phyloP scores from a whole-genome alignment of 108 stramenopile species.

The Seminavis robusta region DNA sequence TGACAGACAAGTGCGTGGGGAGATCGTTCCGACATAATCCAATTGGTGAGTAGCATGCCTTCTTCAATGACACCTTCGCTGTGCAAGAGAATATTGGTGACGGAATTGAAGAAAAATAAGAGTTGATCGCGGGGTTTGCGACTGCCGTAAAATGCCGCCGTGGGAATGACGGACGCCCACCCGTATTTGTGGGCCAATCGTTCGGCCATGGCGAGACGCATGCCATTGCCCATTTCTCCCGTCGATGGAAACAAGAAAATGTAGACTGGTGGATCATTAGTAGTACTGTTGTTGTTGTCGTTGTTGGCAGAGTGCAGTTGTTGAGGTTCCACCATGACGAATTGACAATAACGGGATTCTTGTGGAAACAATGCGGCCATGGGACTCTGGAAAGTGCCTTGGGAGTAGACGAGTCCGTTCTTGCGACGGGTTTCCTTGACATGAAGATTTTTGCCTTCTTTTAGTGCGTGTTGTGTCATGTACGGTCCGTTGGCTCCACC shows the following conservation, averaged over 20 bases:
- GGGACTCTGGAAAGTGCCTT: slow-evolving; percentile 10
- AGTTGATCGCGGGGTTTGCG: slow-evolving; percentile 9
- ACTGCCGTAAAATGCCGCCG: slow-evolving; percentile 11
- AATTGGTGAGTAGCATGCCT: no score
- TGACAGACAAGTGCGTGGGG: no score
- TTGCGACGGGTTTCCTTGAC: no score
- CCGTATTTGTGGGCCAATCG: slow-evolving; percentile 9
- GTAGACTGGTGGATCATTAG: not conserved
- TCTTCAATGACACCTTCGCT: slow-evolving; percentile 7
- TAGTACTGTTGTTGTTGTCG: no score
- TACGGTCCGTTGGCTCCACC: no score
- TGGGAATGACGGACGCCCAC: slow-evolving; percentile 9
- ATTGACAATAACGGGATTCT: slow-evolving; percentile 1
- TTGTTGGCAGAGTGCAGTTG: not conserved
- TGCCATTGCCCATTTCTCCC: slow-evolving; percentile 3
- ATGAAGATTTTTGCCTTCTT: no score
- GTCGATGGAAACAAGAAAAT: slow-evolving; percentile 14
- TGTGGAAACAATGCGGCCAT: slow-evolving; percentile 4
- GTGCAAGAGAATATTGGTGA: slow-evolving; percentile 1
- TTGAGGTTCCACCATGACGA: slow-evolving; percentile 7
- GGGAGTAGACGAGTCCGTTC: not conserved
- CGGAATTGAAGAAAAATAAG: slow-evolving; percentile 5
- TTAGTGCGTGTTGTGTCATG: no score
- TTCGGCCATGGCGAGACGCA: slow-evolving; percentile 9
- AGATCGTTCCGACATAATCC: no score